Evolutionary conservation across 2,329 filamentous ascomycete genomes (phyloP).

Genomic region (Xylaria sp.): DNA sequence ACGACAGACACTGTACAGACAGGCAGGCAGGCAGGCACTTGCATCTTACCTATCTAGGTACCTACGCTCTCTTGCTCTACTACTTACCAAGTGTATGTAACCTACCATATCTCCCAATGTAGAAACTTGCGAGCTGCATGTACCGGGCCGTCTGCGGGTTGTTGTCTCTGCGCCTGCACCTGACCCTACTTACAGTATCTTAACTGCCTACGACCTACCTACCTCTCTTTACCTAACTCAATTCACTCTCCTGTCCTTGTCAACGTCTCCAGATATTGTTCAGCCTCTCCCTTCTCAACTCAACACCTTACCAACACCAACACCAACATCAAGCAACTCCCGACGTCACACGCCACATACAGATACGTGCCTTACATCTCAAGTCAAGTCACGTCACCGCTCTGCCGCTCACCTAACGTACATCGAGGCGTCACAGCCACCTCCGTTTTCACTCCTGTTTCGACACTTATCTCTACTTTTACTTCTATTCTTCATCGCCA

Average conservation of each 20-base stretch:
- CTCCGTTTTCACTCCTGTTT: constrained; percentile 1
- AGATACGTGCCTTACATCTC: constrained; percentile 4
- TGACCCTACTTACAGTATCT: constrained; percentile 15
- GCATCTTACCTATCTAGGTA: too few relatives aligned
- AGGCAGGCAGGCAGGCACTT: not conserved
- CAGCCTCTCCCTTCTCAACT: constrained; percentile 3
- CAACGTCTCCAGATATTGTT: constrained; percentile 6
- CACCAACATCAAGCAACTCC: not conserved
- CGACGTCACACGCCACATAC: not conserved
- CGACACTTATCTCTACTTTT: constrained; percentile 8
- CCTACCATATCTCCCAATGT: too few relatives aligned
- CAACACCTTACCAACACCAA: not conserved
- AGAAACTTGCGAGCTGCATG: not conserved
- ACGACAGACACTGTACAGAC: not conserved
- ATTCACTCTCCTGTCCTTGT: not conserved
- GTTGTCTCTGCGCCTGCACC: constrained; percentile 25
- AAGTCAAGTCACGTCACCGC: too few relatives aligned
- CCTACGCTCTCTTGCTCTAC: constrained; percentile 14
- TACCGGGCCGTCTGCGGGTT: constrained; percentile 15
- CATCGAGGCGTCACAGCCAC: constrained; percentile 4
- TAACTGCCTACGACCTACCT: not conserved
- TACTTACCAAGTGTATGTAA: too few relatives aligned
- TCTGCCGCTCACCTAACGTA: not conserved
- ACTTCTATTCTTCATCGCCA: constrained; percentile 12
- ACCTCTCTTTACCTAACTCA: too few relatives aligned